These are phyloP conservation scores for Pseudozyma sp. DNA, from an alignment of 1,284 basidiomycete genomes.

Conservation along the genomic window DNA sequence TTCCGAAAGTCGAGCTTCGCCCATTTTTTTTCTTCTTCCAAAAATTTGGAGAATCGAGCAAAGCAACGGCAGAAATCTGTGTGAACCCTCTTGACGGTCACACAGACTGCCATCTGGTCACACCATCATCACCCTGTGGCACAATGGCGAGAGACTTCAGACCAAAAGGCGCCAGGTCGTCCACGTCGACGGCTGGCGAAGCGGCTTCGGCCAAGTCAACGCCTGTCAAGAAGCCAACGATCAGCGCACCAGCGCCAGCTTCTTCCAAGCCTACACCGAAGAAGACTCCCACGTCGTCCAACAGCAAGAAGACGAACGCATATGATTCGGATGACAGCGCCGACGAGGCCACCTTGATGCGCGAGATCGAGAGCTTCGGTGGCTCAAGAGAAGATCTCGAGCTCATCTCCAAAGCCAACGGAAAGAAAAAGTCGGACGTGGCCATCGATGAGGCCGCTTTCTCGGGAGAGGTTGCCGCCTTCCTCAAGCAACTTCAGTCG, in stretches of 20 bases:
- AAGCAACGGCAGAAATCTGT: background rate
- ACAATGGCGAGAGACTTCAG: slow-evolving; percentile 58
- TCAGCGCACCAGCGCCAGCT: slow-evolving; percentile 6
- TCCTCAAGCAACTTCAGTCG: slow-evolving; percentile 40
- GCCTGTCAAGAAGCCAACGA: slow-evolving; percentile 11
- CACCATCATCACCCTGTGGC: slow-evolving; percentile 10
- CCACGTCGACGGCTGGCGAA: background rate
- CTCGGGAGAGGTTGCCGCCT: slow-evolving; percentile 34
- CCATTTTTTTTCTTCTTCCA: background rate
- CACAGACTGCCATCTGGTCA: background rate
- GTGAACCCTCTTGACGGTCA: background rate
- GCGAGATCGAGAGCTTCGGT: slow-evolving; percentile 49
- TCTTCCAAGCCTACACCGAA: slow-evolving; percentile 12
- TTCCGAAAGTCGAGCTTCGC: background rate
- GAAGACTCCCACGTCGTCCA: slow-evolving; percentile 5
- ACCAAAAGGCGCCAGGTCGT: slow-evolving; percentile 44
- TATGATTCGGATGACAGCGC: slow-evolving; percentile 47
- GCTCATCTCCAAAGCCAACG: slow-evolving; percentile 37
- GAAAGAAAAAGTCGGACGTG: slow-evolving; percentile 33
- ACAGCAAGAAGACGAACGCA: slow-evolving; percentile 25
- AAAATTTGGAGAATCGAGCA: background rate
- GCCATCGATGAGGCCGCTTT: slow-evolving; percentile 43
- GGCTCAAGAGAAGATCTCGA: slow-evolving; percentile 42
- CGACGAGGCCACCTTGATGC: slow-evolving; percentile 44
- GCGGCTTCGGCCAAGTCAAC: slow-evolving; percentile 24